These are phyloP conservation scores for Stemphylium lycopersici DNA, from an alignment of 2,329 filamentous ascomycete genomes.

Conservation along the genomic window DNA sequence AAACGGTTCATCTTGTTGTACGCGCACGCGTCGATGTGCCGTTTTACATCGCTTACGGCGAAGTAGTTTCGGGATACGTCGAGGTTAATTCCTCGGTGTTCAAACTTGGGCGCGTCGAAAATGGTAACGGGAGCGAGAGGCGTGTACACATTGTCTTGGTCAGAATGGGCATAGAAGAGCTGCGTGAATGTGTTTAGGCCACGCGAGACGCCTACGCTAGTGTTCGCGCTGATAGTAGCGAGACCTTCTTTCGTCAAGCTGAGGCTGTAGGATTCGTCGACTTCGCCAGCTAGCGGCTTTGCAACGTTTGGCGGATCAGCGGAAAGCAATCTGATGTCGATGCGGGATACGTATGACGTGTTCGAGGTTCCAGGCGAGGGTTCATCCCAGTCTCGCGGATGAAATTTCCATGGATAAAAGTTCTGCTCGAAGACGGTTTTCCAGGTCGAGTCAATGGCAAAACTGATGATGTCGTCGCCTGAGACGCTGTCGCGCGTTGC, in stretches of 20 bases:
- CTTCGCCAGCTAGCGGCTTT: slow-evolving; percentile 66
- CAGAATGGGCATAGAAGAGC: slow-evolving; percentile 76
- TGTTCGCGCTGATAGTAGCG: slow-evolving; percentile 67
- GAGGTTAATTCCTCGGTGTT: slow-evolving; percentile 79
- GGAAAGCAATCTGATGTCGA: slow-evolving; percentile 67
- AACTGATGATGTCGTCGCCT: slow-evolving; percentile 57
- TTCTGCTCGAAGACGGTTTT: slow-evolving; percentile 69
- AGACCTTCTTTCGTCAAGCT: slow-evolving; percentile 63
- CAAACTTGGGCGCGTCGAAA: slow-evolving; percentile 74
- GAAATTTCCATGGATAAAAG: slow-evolving; percentile 80
- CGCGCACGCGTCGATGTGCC: slow-evolving; percentile 75
- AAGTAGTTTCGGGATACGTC: slow-evolving; percentile 79
- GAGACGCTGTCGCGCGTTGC: slow-evolving; percentile 38
- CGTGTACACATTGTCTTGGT: slow-evolving; percentile 66
- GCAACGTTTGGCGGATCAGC: slow-evolving; percentile 61
- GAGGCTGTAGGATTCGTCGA: slow-evolving; percentile 79
- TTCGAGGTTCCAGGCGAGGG: slow-evolving; percentile 53
- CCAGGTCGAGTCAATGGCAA: slow-evolving; percentile 61
- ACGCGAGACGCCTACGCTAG: slow-evolving; percentile 71
- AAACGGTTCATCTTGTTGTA: slow-evolving; percentile 85
- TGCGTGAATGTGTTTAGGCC: slow-evolving; percentile 80
- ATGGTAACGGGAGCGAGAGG: slow-evolving; percentile 73
- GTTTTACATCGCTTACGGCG: slow-evolving; percentile 69
- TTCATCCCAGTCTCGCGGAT: slow-evolving; percentile 68
- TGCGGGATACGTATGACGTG: slow-evolving; percentile 59